A percentile compares a stretch with the other conserved stretches of the same genome.
Conservation (phyloP, 257 asterid species). For the Penstemon davidsonii region DNA sequence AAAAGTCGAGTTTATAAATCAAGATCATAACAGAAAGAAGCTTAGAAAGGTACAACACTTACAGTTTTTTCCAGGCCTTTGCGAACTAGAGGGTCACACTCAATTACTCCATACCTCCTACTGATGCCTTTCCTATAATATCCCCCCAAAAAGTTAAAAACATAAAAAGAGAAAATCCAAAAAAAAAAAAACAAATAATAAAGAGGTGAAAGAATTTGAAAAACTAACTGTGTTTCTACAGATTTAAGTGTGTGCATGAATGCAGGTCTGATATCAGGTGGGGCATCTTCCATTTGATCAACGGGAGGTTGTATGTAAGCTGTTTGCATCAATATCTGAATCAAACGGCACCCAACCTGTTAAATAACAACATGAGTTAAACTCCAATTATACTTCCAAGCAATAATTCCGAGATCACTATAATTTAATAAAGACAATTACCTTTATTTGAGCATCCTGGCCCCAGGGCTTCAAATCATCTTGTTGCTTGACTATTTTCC, state of each 20-base stretch:
- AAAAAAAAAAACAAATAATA: constrained; percentile 5
- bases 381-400: constrained; percentile 23
- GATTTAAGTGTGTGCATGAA: constrained; percentile 74
- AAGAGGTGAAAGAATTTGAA: constrained; percentile 17
- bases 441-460: constrained; percentile 87
- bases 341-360: constrained; percentile 89
- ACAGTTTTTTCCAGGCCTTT: constrained; percentile 96
- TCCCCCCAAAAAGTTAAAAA: not conserved
- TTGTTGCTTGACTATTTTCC: constrained; percentile 63
- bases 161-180: constrained; percentile 7
- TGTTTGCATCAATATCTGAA: constrained; percentile 75
- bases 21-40: not conserved
- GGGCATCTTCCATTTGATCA: constrained; percentile 65
- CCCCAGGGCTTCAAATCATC: constrained; percentile 84
- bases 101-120: constrained; percentile 90
- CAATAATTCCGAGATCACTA: constrained; percentile 20
- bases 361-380: constrained; percentile 25
- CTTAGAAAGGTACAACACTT: constrained; percentile 30
- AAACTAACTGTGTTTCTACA: constrained; percentile 71
- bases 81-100: constrained; percentile 91
- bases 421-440: constrained; percentile 22
- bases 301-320: constrained; percentile 88
- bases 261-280: constrained; percentile 94
- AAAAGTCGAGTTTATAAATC: not conserved
- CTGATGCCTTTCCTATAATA: constrained; percentile 50